These are phyloP conservation scores for Fistulinella cinereoalba DNA, from an alignment of 1,284 basidiomycete species.

Conservation along the genomic window DNA sequence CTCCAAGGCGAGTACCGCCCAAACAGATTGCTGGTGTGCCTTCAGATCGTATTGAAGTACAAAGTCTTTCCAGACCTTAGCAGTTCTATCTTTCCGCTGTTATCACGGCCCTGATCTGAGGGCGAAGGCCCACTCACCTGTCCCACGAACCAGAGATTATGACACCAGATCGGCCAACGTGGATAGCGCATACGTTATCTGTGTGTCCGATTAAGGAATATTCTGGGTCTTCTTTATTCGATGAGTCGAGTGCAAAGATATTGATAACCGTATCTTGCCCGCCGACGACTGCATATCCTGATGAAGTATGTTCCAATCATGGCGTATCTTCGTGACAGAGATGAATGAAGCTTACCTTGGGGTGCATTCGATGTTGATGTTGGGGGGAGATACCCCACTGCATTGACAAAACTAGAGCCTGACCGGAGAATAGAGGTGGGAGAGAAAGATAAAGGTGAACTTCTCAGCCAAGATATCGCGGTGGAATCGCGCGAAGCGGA, in stretches of 20 bases:
- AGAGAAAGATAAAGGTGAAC: constrained; percentile 49
- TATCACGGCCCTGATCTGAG: neutral
- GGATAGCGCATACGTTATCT: constrained; percentile 88
- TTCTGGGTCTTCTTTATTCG: constrained; percentile 61
- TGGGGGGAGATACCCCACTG: constrained; percentile 74
- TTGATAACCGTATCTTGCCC: constrained; percentile 86
- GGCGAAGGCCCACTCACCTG: constrained; percentile 52
- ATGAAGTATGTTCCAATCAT: constrained; percentile 5
- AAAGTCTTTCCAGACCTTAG: constrained; percentile 90
- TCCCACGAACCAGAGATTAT: constrained; percentile 99
- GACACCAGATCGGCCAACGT: constrained; percentile 64
- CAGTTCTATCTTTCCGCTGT: constrained; percentile 58
- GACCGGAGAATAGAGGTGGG: constrained; percentile 59
- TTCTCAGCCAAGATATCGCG: constrained; percentile 79
- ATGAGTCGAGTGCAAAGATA: constrained; percentile 62
- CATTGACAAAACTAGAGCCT: constrained; percentile 77
- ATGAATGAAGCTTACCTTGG: constrained; percentile 49
- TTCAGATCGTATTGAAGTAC: constrained; percentile 73
- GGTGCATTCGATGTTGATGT: constrained; percentile 58
- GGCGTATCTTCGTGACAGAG: constrained; percentile 4
- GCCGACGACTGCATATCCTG: constrained; percentile 82
- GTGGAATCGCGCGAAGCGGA: constrained; percentile 90
- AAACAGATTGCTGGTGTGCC: constrained; percentile 90
- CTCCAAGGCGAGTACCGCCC: constrained; percentile 86
- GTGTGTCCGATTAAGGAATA: constrained; percentile 87